Evolutionary conservation across 2,329 filamentous ascomycete genomes (phyloP), one percentile per base, ranked within the genome.

Genomic region (Nothopassalora personata): DNA sequence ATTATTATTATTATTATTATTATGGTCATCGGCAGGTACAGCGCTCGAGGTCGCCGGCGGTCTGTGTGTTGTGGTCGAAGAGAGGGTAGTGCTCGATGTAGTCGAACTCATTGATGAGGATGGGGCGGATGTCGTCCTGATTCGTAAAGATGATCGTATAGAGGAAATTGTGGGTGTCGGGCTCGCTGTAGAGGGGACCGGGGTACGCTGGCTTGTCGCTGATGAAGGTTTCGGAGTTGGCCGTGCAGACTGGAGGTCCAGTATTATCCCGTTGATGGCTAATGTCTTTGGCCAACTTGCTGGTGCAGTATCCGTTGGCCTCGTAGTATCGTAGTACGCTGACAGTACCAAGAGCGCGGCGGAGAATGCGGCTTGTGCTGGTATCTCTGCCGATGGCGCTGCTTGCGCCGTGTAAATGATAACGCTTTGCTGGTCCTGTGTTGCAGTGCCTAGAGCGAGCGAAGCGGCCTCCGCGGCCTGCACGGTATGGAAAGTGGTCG

Each of bases 231-330:
- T 45, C 36, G 30, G 30, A 34, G 33, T 46, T 18, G 19, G 18
- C 13, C 23, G 50, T 11, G 56, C 45, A 23, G 56, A 43, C 31
- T 54, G 28, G 9, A 54, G 28, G n/a, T 36, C 56, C 33, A 53
- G 43, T 13, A 33, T 53, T 11, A 48, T 27, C 9, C 56, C 56
- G 49, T 53, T 53, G n/a, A 58, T 53, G 5, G 53, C 56, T 13
- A 58, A 18, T 19, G 49, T 58, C n/a, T 53, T 5, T 11, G 56
- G 49, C 49, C 46, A 56, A 39, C 27, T 27, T 33, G 27, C 45
- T 19, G 45, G 23, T 39, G 43, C 43, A 30, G 36, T 19, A 3
- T 46, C 28, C 31, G 39, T 39, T 4, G 34, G 36, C 19, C n/a
- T 54, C 9, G 52, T 54, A 3, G 52, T 28, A 10, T 43, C 48